Conservation (phyloP, 176 grass and related monocot genomes). For the Oryza nivara region DNA sequence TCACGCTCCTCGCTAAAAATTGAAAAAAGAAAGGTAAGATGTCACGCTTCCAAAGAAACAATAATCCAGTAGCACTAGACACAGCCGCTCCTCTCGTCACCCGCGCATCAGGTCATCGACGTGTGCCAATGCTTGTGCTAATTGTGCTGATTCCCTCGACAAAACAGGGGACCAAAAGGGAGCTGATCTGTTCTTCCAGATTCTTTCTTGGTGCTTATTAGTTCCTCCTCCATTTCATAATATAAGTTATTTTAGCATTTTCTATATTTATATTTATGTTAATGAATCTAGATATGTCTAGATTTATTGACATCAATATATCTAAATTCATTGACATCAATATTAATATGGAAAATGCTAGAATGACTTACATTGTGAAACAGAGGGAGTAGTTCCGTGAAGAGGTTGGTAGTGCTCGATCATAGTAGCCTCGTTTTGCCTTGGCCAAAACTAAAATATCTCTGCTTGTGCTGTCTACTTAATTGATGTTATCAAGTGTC, state of each 20-base stretch:
- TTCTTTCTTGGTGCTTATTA: not conserved
- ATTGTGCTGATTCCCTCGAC: not conserved
- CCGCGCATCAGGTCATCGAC: not conserved
- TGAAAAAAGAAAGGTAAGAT: not conserved
- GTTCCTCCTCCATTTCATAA: too few relatives aligned
- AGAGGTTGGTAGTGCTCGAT: not conserved
- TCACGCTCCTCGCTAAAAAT: not conserved
- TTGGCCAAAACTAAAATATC: not conserved
- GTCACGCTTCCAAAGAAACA: not conserved
- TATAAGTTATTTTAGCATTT: too few relatives aligned
- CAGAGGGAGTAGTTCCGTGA: too few relatives aligned
- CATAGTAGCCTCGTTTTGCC: not conserved
- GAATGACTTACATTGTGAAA: too few relatives aligned
- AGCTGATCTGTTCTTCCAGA: not conserved
- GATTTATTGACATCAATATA: too few relatives aligned
- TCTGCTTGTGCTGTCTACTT: not conserved
- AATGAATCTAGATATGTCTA: too few relatives aligned
- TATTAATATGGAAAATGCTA: too few relatives aligned
- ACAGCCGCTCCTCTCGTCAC: not conserved
- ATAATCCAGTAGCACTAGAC: not conserved
- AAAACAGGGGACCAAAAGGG: not conserved
- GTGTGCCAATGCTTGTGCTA: not conserved
- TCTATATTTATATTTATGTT: too few relatives aligned
- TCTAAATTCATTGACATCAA: too few relatives aligned
- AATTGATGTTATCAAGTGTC: not conserved